Conservation (phyloP, 495 filamentous ascomycete genomes). For the Penicillium parvum region DNA sequence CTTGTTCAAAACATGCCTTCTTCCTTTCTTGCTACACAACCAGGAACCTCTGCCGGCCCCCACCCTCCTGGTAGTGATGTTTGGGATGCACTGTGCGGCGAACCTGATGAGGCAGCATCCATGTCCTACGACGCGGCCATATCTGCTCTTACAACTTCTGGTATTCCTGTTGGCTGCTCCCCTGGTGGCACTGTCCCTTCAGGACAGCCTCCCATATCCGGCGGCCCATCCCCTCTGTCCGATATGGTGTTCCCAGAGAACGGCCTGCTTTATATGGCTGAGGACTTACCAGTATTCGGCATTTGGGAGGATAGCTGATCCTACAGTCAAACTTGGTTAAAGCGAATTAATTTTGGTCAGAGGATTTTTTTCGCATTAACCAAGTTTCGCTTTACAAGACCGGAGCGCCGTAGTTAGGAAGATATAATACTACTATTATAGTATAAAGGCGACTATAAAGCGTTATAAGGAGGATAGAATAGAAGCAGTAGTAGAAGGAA, state of each 20-base stretch:
- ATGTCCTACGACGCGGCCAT: slow-evolving; percentile 43
- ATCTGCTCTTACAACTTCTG: slow-evolving; percentile 46
- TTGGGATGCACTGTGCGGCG: slow-evolving; percentile 32
- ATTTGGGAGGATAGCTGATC: slow-evolving; percentile 34
- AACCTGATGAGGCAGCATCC: slow-evolving; percentile 21
- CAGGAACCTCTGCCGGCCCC: slow-evolving; percentile 7
- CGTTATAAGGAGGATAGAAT: too few species aligned
- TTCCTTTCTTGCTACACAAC: slow-evolving; percentile 11
- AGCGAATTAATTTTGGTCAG: too few species aligned
- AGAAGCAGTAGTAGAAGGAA: too few species aligned
- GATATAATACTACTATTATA: too few species aligned
- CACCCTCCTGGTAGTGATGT: slow-evolving; percentile 21
- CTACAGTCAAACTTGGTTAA: too few species aligned
- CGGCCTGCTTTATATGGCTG: slow-evolving; percentile 39
- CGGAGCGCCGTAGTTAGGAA: too few species aligned
- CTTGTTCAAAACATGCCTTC: slow-evolving; percentile 6
- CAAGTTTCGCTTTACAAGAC: too few species aligned
- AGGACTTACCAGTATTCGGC: slow-evolving; percentile 37
- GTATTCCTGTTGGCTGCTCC: slow-evolving; percentile 38
- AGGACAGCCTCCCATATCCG: slow-evolving; percentile 9
- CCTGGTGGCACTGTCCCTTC: slow-evolving; percentile 37
- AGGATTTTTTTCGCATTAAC: too few species aligned
- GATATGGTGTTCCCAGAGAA: slow-evolving; percentile 40
- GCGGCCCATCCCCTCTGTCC: slow-evolving; percentile 35
- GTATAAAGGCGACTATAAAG: too few species aligned